Base-by-base conservation (phyloP, 2,329 filamentous ascomycete genomes). In the Parascedosporium putredinis region DNA sequence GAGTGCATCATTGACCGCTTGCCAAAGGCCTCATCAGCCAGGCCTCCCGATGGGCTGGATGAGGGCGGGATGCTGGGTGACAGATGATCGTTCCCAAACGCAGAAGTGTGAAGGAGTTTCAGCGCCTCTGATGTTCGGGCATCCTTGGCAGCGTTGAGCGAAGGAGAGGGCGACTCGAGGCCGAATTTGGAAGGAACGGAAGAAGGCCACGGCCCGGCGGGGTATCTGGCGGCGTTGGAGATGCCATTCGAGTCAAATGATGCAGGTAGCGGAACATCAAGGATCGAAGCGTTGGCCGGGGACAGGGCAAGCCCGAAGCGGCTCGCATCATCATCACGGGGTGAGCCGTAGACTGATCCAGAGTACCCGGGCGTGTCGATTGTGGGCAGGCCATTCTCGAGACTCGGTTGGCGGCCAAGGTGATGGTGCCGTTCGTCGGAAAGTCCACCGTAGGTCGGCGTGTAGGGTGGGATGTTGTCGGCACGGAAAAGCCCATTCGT, bases 211-310 rank as follows among this genome's bases (percentile, higher is more conserved):
- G 90, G 88, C 0, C 87, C 93, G 27, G 67, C 71, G 16, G 73
- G 73, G 63, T 90, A 89, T 52, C 88, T 81, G 16, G 91, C 90
- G 54, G 88, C 89, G 63, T 91, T 87, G 9, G 90, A 96, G 49
- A 96, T 87, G 46, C 90, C 91, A 60, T 96, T 93, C 58, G 89
- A 95, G 66, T 97, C 93, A 64, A 97, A 96, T 0, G 91, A 97
- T 7, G 90, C 88, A 1, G 93, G 93, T 7, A 97, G 77, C 14
- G 88, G 89, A 2, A 89, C 93, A 68, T 97, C 91, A 54, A 96
- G 77, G 12, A 94, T 87, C n/a, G 87, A 93, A 49, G 80, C 79
- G 57, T 80, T 79, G 46, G 77, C 77, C 1, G 90, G 88, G 12
- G 90, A 95, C 48, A 93, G 77, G 22, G 86, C 86, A 34, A 90